These are phyloP conservation scores for Pilobolus umbonatus DNA, from an alignment of 192 early-diverging fungal genomes.

Conservation along the genomic window DNA sequence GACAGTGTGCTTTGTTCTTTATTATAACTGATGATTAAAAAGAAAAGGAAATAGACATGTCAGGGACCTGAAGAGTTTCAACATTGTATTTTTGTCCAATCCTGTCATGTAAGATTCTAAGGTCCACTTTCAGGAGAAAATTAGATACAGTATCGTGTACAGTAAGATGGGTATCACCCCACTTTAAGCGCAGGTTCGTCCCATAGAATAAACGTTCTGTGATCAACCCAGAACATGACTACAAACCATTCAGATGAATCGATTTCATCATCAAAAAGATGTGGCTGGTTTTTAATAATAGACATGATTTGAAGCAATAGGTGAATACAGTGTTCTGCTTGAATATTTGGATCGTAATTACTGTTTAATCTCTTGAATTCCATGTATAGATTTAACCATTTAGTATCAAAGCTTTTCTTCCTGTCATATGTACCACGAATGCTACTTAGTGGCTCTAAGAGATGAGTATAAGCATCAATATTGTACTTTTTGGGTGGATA, in stretches of 20 bases:
- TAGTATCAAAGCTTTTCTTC: neutral
- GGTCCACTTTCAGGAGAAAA: neutral
- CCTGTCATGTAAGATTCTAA: neutral
- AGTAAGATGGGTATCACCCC: neutral
- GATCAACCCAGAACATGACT: neutral
- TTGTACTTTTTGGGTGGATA: conserved; percentile 7
- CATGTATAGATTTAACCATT: neutral
- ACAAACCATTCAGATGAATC: conserved; percentile 4
- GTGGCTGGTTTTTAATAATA: conserved; percentile 1
- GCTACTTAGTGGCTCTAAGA: neutral
- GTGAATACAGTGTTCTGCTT: neutral
- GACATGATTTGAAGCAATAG: neutral
- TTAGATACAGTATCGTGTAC: neutral
- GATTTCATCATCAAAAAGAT: conserved; percentile 3
- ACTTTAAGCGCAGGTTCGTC: neutral
- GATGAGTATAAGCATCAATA: neutral
- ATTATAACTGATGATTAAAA: neutral
- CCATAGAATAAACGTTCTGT: neutral
- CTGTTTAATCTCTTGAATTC: neutral
- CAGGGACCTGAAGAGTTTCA: too few species aligned
- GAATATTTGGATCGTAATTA: neutral
- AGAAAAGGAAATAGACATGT: too few species aligned
- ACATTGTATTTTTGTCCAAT: neutral
- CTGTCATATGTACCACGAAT: conserved; percentile 7
- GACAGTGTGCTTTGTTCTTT: neutral